Base-by-base conservation (phyloP, 2,329 filamentous ascomycete species). In the Sphaerulina musiva region DNA sequence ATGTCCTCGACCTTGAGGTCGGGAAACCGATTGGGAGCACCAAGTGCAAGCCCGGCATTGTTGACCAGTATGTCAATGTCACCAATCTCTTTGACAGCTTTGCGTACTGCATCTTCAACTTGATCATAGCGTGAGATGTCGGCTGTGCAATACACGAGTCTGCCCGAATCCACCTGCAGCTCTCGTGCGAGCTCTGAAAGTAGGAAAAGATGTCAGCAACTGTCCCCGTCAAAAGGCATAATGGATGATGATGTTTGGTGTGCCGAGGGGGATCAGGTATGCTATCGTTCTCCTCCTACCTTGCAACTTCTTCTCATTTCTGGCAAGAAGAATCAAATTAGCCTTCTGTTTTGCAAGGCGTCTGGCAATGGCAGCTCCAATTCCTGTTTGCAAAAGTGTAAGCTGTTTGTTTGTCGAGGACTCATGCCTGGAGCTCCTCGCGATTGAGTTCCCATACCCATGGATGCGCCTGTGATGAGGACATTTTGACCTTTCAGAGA, bases 311-410 rank as follows among this genome's bases (percentile, higher is more conserved):
- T 63, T 65, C 53, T 64, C 58, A 6, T 72, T 73, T 11, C 74
- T 68, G 1, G 74, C 68, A 38, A 76, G 62, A 0, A 78, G 70
- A n/a, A 73, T 68, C 4, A 78, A 53, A 10, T 72, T 74, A 4
- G 71, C 72, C 2, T 69, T 68, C 46, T 71, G 66, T 10, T 64
- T 57, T 10, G 72, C 74, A 3, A 76, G 60, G 3, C 69, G 61
- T 4, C 61, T 59, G 6, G 74, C 73, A 23, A 77, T 76, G 4
- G 72, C 68, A 42, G 70, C 71, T 14, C 75, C 76, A 36, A 78
- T 78, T 41, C 75, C 73, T 61, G 42, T 38, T 31, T 6, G 12
- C 34, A 17, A 38, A 44, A 36, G 9, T 46, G 20, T 51, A 11
- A 47, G 40, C 45, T 46, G 20, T 51, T 20, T 20, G 20, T 20